A percentile compares a stretch with the other conserved stretches of the same genome.
These are phyloP conservation scores for Knoxia roxburghii DNA, from an alignment of 257 asterid genomes.

Conservation along the genomic window DNA sequence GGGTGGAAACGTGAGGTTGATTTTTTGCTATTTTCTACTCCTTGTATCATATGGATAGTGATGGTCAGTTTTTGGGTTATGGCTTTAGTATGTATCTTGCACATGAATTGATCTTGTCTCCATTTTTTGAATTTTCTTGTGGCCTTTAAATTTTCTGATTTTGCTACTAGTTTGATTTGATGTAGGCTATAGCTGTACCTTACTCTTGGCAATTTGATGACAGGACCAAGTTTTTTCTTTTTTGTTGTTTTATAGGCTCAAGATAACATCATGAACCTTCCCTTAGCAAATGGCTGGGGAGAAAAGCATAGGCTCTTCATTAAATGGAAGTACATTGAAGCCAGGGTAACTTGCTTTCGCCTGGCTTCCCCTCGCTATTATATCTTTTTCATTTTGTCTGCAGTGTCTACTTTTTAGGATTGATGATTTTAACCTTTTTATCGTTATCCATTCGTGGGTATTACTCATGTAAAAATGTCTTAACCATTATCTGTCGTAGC, in stretches of 20 bases:
- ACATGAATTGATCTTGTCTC: background rate
- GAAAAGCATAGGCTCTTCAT: conserved; percentile 84
- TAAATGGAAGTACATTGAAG: conserved; percentile 87
- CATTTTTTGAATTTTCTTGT: background rate
- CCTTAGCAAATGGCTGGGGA: conserved; percentile 92
- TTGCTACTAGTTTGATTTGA: background rate
- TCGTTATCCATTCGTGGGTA: background rate
- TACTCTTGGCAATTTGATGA: background rate
- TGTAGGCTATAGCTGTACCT: too few species aligned
- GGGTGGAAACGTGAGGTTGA: background rate
- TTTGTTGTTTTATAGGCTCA: conserved; percentile 54
- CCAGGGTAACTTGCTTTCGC: conserved; percentile 55
- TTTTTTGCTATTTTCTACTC: background rate
- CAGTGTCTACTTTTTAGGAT: background rate
- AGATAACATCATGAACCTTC: conserved; percentile 89
- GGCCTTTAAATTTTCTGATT: background rate
- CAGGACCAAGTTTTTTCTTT: background rate
- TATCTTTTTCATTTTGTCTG: background rate
- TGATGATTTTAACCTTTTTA: background rate
- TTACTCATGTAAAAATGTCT: background rate
- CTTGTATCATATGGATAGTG: too few species aligned
- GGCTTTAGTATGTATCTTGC: background rate
- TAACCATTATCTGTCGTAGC: background rate
- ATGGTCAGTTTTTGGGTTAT: background rate
- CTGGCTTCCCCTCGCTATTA: background rate